Conservation (phyloP, 148 eudicot genomes). For the Hydrangea macrophylla region DNA sequence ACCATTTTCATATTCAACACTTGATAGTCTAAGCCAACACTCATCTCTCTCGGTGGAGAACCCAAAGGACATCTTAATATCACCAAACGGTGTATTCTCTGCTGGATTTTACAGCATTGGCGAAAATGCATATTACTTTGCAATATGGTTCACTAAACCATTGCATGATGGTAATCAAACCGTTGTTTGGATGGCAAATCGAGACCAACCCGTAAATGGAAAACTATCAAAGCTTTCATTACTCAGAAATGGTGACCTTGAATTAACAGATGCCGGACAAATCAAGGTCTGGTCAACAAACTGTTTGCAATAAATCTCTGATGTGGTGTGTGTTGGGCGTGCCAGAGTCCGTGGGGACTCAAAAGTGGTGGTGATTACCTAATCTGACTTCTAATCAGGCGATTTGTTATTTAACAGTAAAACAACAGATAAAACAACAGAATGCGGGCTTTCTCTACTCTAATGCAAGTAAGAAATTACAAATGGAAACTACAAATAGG, state of each 20-base stretch:
- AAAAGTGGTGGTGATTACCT: too few species aligned
- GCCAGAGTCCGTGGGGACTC: too few species aligned
- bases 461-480: too few species aligned
- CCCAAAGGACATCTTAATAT: slow-evolving; percentile 20
- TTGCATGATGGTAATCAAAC: slow-evolving; percentile 3
- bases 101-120: slow-evolving; percentile 32
- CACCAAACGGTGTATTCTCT: slow-evolving; percentile 35
- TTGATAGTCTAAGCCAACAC: neutral
- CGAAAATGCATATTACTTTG: slow-evolving; percentile 32
- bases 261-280: too few species aligned
- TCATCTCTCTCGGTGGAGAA: slow-evolving; percentile 26
- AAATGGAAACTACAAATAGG: too few species aligned
- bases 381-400: too few species aligned
- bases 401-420: too few species aligned
- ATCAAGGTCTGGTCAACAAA: too few species aligned
- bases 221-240: slow-evolving; percentile 30
- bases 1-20: neutral
- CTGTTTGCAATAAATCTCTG: too few species aligned
- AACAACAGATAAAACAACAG: too few species aligned
- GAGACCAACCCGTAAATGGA: slow-evolving; percentile 34
- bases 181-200: slow-evolving; percentile 39
- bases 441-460: too few species aligned
- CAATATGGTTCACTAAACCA: slow-evolving; percentile 40
- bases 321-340: too few species aligned
- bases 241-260: slow-evolving; percentile 24